Evolutionary conservation across 352 stramenopile genomes (phyloP).

Genomic region (Elongisporangium undulatum): DNA sequence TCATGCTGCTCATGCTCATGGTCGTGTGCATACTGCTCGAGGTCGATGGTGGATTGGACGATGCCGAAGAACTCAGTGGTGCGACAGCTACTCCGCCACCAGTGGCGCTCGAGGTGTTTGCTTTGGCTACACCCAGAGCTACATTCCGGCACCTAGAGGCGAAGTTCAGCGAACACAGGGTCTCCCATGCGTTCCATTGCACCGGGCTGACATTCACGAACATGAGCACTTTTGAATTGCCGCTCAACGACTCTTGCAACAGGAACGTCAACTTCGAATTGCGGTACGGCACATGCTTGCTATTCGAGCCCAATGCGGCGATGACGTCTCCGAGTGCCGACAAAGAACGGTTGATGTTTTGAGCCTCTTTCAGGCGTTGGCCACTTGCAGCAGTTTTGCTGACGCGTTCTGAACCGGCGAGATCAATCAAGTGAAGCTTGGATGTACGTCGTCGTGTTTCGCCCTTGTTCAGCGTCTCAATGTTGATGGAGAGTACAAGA

Average conservation of each 20-base stretch:
- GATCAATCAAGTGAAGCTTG: conserved; percentile 88
- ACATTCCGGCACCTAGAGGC: conserved; percentile 84
- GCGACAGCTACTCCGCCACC: conserved; percentile 5
- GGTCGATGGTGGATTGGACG: conserved; percentile 2
- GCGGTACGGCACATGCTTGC: conserved; percentile 94
- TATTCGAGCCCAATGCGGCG: conserved; percentile 75
- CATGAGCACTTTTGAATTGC: conserved; percentile 83
- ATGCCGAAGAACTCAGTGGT: neutral
- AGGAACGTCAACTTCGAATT: conserved; percentile 95
- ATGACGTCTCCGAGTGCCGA: conserved; percentile 95
- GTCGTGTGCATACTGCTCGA: conserved; percentile 23
- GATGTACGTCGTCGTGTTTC: conserved; percentile 38
- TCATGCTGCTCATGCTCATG: conserved; percentile 32
- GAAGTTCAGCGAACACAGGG: conserved; percentile 91
- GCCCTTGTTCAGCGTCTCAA: conserved; percentile 50
- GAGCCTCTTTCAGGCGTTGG: conserved; percentile 93
- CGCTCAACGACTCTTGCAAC: conserved; percentile 78
- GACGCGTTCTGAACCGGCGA: conserved; percentile 85
- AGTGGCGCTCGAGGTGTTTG: conserved; percentile 13
- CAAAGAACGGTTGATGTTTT: conserved; percentile 96
- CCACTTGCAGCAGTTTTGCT: conserved; percentile 90
- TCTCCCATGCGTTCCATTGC: conserved; percentile 86
- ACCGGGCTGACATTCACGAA: conserved; percentile 88
- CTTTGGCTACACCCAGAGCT: conserved; percentile 83
- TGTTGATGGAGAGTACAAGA: conserved; percentile 85